These are phyloP conservation scores for Colletotrichum orchidophilum DNA, from an alignment of 2,329 filamentous ascomycete genomes.

Conservation along the genomic window DNA sequence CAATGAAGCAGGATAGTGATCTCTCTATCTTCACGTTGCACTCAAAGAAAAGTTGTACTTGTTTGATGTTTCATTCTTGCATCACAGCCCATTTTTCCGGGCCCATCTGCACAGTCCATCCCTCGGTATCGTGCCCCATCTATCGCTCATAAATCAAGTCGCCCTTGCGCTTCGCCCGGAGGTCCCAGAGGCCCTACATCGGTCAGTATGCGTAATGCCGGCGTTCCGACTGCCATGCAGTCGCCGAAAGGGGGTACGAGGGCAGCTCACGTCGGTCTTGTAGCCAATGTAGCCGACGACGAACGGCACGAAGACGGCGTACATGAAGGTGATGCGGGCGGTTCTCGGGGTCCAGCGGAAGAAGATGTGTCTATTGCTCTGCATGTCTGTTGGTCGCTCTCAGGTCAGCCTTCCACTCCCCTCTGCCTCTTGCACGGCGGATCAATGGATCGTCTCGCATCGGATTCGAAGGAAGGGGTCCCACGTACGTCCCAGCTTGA, in stretches of 20 bases:
- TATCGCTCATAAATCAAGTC: constrained; percentile 86
- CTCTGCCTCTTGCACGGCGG: not conserved
- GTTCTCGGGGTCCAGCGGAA: constrained; percentile 93
- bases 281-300: constrained; percentile 78
- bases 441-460: not conserved
- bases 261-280: constrained; percentile 81
- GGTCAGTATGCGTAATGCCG: constrained; percentile 33
- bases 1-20: not conserved
- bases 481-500: constrained; percentile 56
- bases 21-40: not conserved
- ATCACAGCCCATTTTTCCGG: not conserved
- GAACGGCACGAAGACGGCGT: constrained; percentile 76
- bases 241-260: not conserved
- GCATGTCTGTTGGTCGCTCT: constrained; percentile 71
- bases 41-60: not conserved
- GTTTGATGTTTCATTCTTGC: constrained; percentile 9
- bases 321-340: constrained; percentile 81
- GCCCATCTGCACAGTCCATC: constrained; percentile 53
- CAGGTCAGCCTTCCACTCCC: constrained; percentile 35
- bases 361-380: constrained; percentile 87
- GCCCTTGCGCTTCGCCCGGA: constrained; percentile 88
- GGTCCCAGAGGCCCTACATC: constrained; percentile 81
- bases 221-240: not conserved
- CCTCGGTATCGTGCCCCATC: constrained; percentile 33
- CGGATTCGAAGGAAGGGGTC: not conserved